Conservation (phyloP, 2,329 filamentous ascomycete species). For the Claviceps spartinae region DNA sequence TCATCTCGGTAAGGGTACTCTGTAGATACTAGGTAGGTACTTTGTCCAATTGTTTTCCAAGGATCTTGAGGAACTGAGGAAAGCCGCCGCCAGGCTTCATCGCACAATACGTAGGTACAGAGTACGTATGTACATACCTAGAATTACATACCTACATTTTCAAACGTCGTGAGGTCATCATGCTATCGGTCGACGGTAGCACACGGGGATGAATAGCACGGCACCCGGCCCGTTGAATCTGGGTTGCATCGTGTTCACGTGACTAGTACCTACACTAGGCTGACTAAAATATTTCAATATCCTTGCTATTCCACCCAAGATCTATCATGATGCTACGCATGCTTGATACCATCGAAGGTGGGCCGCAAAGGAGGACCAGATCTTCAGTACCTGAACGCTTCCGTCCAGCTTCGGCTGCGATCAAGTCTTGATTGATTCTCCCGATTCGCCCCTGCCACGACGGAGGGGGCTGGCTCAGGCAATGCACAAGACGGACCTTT, state of each 20-base stretch:
- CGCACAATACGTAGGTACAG: too few relatives aligned
- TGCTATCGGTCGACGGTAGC: too few relatives aligned
- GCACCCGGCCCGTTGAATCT: too few relatives aligned
- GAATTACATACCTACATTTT: too few relatives aligned
- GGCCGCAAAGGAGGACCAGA: constrained; percentile 70
- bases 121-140: too few relatives aligned
- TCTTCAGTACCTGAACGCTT: constrained; percentile 29
- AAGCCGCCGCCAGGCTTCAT: too few relatives aligned
- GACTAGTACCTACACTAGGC: background rate
- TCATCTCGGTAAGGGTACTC: too few relatives aligned
- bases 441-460: constrained; percentile 58
- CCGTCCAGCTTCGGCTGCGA: constrained; percentile 43
- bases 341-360: constrained; percentile 57
- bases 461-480: constrained; percentile 48
- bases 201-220: too few relatives aligned
- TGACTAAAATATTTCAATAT: constrained; percentile 16
- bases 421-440: constrained; percentile 47
- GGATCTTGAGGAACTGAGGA: background rate
- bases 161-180: too few relatives aligned
- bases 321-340: constrained; percentile 37
- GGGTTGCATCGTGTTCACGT: too few relatives aligned
- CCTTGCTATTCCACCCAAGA: constrained; percentile 46
- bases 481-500: constrained; percentile 53
- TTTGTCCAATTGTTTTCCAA: background rate
- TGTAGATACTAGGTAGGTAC: too few relatives aligned